Conservation (phyloP, 805 yeast species). For the Wickerhamomyces bovis region DNA sequence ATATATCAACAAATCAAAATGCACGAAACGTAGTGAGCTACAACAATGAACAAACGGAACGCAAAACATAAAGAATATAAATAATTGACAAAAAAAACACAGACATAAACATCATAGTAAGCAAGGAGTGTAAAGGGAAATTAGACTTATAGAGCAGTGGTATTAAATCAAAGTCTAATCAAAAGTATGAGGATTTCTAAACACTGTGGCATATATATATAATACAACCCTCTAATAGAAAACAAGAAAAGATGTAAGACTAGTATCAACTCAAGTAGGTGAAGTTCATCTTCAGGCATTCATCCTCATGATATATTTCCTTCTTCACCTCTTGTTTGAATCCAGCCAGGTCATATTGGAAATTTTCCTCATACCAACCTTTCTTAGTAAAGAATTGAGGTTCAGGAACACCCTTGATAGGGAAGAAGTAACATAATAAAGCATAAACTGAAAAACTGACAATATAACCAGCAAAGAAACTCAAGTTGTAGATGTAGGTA, state of each 20-base stretch:
- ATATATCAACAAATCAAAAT: no score
- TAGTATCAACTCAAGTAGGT: not conserved
- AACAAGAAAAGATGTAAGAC: no score
- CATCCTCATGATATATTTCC: not conserved
- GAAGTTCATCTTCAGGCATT: not conserved
- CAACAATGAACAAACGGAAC: no score
- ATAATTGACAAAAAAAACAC: no score
- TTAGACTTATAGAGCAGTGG: no score
- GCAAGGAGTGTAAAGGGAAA: no score
- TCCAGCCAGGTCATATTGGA: not conserved
- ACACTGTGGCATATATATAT: not conserved
- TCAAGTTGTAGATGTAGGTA: slow-evolving; percentile 60
- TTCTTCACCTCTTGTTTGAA: not conserved
- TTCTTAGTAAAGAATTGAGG: slow-evolving; percentile 35
- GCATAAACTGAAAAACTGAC: slow-evolving; percentile 52
- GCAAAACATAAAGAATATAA: no score
- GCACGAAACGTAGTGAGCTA: no score
- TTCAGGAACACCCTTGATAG: slow-evolving; percentile 42
- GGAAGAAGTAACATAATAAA: slow-evolving; percentile 44
- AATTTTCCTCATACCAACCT: slow-evolving; percentile 40
- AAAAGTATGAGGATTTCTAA: no score
- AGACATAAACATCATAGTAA: no score
- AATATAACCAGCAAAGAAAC: slow-evolving; percentile 72
- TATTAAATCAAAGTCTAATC: no score
- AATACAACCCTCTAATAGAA: not conserved